Evolutionary conservation across 139 green algal genomes (phyloP).

Genomic region (Astrephomene gubernaculifera): DNA sequence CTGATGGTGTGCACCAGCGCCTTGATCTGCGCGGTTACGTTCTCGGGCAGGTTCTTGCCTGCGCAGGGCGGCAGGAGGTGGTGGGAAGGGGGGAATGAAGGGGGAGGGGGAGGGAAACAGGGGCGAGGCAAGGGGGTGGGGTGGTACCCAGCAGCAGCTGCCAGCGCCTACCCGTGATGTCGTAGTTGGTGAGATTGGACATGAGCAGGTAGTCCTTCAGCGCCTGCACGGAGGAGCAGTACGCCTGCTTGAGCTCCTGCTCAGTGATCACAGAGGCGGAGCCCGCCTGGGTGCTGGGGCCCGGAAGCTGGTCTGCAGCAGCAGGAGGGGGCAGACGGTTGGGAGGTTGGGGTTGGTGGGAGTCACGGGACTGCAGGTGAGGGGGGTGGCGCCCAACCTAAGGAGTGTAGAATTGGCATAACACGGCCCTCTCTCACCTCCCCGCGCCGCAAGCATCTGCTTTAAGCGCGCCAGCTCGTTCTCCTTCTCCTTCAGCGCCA

Average conservation of each 20-base stretch:
- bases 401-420: no score
- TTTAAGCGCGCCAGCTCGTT: constrained; percentile 3
- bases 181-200: constrained; percentile 43
- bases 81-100: neutral
- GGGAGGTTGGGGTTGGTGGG: no score
- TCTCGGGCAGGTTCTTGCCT: constrained; percentile 58
- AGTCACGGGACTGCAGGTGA: neutral
- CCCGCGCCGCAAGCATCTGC: constrained; percentile 10
- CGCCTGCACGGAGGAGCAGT: constrained; percentile 57
- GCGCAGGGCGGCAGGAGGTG: neutral
- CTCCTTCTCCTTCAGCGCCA: constrained; percentile 39
- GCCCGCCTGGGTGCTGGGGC: constrained; percentile 1
- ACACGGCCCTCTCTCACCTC: constrained; percentile 21
- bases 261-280: constrained; percentile 34
- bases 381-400: neutral
- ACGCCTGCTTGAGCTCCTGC: constrained; percentile 58
- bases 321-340: no score
- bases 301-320: constrained; percentile 27
- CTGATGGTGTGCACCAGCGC: constrained; percentile 59
- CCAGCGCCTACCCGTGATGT: constrained; percentile 53
- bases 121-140: no score
- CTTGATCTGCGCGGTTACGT: constrained; percentile 54
- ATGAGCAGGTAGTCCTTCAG: constrained; percentile 56
- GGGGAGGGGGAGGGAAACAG: no score
- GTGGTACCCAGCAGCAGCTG: no score